These are phyloP conservation scores for Xerocomus amazonicus DNA, from an alignment of 1,284 basidiomycete species.

Conservation along the genomic window DNA sequence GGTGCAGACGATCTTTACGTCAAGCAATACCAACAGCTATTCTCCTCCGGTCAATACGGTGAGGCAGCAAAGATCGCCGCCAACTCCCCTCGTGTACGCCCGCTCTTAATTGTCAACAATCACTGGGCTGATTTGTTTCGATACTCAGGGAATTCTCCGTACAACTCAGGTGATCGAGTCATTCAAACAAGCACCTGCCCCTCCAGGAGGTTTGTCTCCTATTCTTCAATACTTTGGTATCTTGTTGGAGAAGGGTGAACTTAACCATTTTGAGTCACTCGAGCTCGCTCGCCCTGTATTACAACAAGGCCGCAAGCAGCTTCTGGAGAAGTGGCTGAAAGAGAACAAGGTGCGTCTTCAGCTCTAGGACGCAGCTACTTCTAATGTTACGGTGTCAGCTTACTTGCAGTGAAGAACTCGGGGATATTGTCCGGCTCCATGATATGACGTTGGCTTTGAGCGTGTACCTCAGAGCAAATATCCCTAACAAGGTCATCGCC, in stretches of 20 bases:
- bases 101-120: neutral
- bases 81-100: constrained; percentile 82
- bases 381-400: constrained; percentile 51
- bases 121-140: constrained; percentile 9
- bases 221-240: constrained; percentile 99
- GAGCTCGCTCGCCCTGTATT: constrained; percentile 96
- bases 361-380: neutral
- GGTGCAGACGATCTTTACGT: constrained; percentile 98
- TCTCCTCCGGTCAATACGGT: constrained; percentile 85
- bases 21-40: constrained; percentile 93
- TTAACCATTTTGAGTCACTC: constrained; percentile 95
- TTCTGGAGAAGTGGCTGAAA: constrained; percentile 99
- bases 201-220: constrained; percentile 89
- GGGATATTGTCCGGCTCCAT: constrained; percentile 92
- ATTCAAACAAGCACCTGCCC: constrained; percentile 93
- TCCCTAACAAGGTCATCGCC: constrained; percentile 98
- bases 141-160: constrained; percentile 85
- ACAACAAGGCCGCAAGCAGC: constrained; percentile 94
- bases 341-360: constrained; percentile 84
- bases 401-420: constrained; percentile 97
- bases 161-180: constrained; percentile 96
- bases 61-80: constrained; percentile 99
- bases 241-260: constrained; percentile 93
- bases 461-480: constrained; percentile 96
- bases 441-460: constrained; percentile 99